Evolutionary conservation across 768 basidiomycete genomes (phyloP).

Genomic region (Phlebiopsis flavidoalba): DNA sequence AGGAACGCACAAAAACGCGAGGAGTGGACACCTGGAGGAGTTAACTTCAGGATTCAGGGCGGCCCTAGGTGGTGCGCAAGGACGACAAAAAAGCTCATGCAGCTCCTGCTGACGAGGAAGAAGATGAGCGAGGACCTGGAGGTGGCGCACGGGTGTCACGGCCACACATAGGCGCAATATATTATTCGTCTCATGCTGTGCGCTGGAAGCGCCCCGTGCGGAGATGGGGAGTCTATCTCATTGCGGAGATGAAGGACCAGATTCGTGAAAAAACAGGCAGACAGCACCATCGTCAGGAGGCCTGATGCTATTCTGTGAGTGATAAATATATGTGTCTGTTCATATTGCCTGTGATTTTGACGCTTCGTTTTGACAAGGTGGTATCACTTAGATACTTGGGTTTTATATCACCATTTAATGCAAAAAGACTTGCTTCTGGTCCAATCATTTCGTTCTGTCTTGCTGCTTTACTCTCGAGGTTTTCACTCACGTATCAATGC

Average conservation of each 20-base stretch:
- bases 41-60: constrained; percentile 37
- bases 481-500: too few species aligned
- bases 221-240: too few species aligned
- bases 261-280: neutral
- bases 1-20: constrained; percentile 50
- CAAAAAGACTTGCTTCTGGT: too few species aligned
- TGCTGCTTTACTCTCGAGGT: too few species aligned
- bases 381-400: too few species aligned
- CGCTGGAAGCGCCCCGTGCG: constrained; percentile 40
- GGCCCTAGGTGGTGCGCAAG: too few species aligned
- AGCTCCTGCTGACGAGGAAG: constrained; percentile 31
- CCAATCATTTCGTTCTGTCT: too few species aligned
- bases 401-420: too few species aligned
- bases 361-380: too few species aligned
- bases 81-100: constrained; percentile 24
- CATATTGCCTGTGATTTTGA: too few species aligned
- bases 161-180: constrained; percentile 43
- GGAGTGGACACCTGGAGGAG: constrained; percentile 59
- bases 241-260: constrained; percentile 30
- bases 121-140: constrained; percentile 34
- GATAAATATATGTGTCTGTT: too few species aligned
- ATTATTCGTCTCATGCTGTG: constrained; percentile 49
- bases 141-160: constrained; percentile 31
- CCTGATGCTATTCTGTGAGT: neutral
- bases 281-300: neutral